Evolutionary conservation across 495 filamentous ascomycete species (phyloP), one percentile per base, ranked within the genome.

Genomic region (Lasiosphaeria hispida): DNA sequence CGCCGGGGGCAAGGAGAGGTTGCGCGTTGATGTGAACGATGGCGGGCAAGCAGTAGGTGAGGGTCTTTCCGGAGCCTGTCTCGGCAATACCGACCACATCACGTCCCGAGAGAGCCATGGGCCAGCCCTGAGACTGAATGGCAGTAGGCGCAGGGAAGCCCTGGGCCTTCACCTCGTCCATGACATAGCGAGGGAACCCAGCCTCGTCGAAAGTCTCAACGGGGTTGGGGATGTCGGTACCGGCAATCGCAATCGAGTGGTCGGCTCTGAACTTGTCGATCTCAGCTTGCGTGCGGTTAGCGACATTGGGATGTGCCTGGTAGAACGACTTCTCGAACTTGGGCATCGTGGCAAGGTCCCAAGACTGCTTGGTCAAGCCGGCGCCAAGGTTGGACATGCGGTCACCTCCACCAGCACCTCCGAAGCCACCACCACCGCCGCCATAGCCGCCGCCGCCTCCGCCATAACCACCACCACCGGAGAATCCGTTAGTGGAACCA

Each of bases 271-370:
- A 98, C 33, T 85, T 89, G 41, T 90, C 87, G 40, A 98, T 87
- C 53, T 97, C 92, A 41, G 82, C 84, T 40, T 83, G 72, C 11
- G 90, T 85, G 66, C 94, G 92, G 59, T 69, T 75, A 52, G 84
- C 71, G 33, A 98, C 94, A 57, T 83, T 81, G 5, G 85, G 82
- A 66, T 93, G 85, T 75, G 97, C 94, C 75, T 96, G 95, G 81
- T 98, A 98, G 80, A 98, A 98, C 23, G 89, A 91, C 78, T 98
- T 98, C 70, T 98, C 94, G 73, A 98, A 98, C 75, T 97, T 97
- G 61, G 94, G 92, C 18, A 98, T 69, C 19, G 86, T 76, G 70
- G 72, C 76, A 14, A 92, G 65, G 74, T 98, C 93, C 87, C 89
- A 97, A 42, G 83, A 81, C 64, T 95, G 94, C 62, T 85, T 84